Evolutionary conservation across 2,329 filamentous ascomycete genomes (phyloP), one percentile per base, ranked within the genome.

Genomic region (Cytospora piceae): DNA sequence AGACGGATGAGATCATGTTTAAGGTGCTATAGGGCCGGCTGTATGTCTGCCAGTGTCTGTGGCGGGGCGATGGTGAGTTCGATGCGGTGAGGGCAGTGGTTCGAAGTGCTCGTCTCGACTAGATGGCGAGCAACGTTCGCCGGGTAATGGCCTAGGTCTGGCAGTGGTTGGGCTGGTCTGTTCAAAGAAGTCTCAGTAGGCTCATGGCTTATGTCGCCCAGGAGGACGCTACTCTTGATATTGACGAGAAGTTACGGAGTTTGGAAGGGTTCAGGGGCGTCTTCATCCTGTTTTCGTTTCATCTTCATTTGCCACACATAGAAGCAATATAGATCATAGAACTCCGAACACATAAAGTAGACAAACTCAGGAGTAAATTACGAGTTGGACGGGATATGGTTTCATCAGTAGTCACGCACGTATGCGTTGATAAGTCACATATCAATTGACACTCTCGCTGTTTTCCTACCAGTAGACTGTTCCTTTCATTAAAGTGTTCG

Each of bases 1-100:
- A 82, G 67, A 79, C 69, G n/a, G 81, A 82, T 62, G 68, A 75
- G 46, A 77, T 83, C 29, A 51, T 67, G 58, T 57, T 62, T n/a
- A 69, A 77, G 71, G 71, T 71, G n/a, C 63, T 74, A 67, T 58
- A 70, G 69, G 2, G 37, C 46, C 24, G n/a, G n/a, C n/a, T 24
- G 46, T 14, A 3, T 49, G 46, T 22, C 7, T 12, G n/a, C 9
- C n/a, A 3, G 0, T 49, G 46, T 20, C 20, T 42, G 17, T 39
- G 37, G 15, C 3, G 34, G n/a, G n/a, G n/a, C n/a, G n/a, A n/a
- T n/a, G n/a, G n/a, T n/a, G 37, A 7, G 17, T 20, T 39, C 15
- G 17, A 20, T 20, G 37, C 17, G 37, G 15, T 3, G 0, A 17
- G 1, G 29, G 49, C 2, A 17, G 17, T 15, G 15, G 39, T 0